A percentile compares a stretch with the other conserved stretches of the same genome.
Conservation (phyloP, 352 stramenopile species). For the Globisporangium orthogonon region DNA sequence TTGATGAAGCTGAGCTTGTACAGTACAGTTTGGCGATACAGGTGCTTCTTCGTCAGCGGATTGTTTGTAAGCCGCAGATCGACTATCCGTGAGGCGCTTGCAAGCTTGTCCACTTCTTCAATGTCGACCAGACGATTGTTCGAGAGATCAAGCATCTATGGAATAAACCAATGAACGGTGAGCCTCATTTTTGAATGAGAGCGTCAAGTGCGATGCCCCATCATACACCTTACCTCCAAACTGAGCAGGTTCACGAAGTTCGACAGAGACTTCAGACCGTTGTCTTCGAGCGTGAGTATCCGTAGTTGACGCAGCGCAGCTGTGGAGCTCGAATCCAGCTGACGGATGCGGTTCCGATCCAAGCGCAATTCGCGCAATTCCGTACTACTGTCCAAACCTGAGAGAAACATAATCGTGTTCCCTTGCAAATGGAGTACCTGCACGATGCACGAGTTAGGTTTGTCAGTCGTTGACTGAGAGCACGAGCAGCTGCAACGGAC, state of each 20-base stretch:
- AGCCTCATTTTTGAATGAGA: not conserved
- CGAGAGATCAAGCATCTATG: constrained; percentile 58
- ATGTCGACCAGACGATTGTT: constrained; percentile 75
- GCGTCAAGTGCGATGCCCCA: not conserved
- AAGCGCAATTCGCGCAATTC: constrained; percentile 67
- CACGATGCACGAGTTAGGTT: not conserved
- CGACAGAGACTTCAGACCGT: constrained; percentile 61
- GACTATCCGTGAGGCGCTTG: constrained; percentile 40
- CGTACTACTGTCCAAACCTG: constrained; percentile 50
- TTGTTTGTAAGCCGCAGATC: constrained; percentile 69
- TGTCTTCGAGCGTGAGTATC: constrained; percentile 70
- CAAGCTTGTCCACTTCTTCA: constrained; percentile 75
- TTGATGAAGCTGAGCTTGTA: constrained; percentile 49
- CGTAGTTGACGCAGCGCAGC: constrained; percentile 42
- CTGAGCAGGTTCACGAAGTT: constrained; percentile 61
- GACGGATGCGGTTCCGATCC: constrained; percentile 81
- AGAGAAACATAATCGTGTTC: constrained; percentile 70
- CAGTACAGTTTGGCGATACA: constrained; percentile 70
- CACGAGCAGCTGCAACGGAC: too few species aligned
- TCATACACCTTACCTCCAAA: constrained; percentile 45
- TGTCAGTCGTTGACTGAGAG: not conserved
- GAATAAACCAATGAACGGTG: not conserved
- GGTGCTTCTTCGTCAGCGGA: constrained; percentile 71
- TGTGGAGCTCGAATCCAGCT: constrained; percentile 55
- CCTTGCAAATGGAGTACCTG: constrained; percentile 72